Conservation (phyloP, 2,329 filamentous ascomycete species). For the Coniochaeta sp. region DNA sequence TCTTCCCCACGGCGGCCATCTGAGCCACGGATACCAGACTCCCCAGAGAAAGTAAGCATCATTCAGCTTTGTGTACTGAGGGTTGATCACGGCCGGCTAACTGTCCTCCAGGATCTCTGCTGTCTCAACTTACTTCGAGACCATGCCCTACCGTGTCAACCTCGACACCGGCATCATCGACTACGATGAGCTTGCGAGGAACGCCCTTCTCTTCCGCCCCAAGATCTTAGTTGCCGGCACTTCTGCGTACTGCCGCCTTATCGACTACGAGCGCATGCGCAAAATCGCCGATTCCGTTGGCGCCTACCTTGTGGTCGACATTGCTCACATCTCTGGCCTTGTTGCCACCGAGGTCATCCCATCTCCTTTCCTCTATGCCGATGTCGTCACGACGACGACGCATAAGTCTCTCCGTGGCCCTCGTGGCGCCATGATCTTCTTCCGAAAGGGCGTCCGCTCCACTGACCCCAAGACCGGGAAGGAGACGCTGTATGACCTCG, state of each 20-base stretch:
- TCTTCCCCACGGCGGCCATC: constrained; percentile 86
- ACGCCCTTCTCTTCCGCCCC: constrained; percentile 85
- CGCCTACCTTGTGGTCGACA: constrained; percentile 92
- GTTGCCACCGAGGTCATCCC: constrained; percentile 90
- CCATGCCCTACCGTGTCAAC: constrained; percentile 89
- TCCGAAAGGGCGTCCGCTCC: constrained; percentile 90
- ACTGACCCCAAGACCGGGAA: constrained; percentile 88
- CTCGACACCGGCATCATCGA: constrained; percentile 92
- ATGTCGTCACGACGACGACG: constrained; percentile 96
- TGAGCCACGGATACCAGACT: constrained; percentile 97
- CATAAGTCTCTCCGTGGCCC: constrained; percentile 98
- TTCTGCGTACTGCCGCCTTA: constrained; percentile 95
- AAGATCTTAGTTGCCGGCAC: constrained; percentile 96
- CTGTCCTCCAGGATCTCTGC: constrained; percentile 65
- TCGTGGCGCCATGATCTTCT: constrained; percentile 99
- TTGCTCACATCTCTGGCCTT: constrained; percentile 97
- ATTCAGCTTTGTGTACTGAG: neutral
- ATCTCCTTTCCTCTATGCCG: constrained; percentile 84
- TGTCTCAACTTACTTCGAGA: constrained; percentile 98
- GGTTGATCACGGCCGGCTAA: constrained; percentile 1
- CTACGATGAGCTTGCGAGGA: constrained; percentile 87
- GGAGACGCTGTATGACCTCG: constrained; percentile 84
- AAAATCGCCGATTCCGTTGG: constrained; percentile 90
- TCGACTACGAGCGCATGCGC: constrained; percentile 94
- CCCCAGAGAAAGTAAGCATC: constrained; percentile 72